These are phyloP conservation scores for Peronospora belbahrii DNA, from an alignment of 352 stramenopile genomes.

Conservation along the genomic window DNA sequence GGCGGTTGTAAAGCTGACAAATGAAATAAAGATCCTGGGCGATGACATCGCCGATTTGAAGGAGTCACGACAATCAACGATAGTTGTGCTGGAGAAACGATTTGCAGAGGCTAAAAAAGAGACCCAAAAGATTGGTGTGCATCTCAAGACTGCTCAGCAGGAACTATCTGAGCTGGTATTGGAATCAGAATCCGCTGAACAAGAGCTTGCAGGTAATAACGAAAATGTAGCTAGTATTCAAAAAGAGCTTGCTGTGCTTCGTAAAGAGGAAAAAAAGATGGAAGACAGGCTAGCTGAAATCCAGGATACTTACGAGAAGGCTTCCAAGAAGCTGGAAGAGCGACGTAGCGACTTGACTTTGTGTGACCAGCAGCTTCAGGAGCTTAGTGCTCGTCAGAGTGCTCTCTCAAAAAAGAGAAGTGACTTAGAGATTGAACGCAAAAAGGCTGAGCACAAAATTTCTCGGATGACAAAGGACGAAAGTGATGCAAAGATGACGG, in stretches of 20 bases:
- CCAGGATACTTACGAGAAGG: slow-evolving; percentile 51
- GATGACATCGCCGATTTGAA: slow-evolving; percentile 79
- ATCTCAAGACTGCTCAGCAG: slow-evolving; percentile 60
- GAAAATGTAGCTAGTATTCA: slow-evolving; percentile 44
- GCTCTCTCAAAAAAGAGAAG: slow-evolving; percentile 80
- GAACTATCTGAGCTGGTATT: slow-evolving; percentile 65
- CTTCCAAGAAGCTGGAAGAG: slow-evolving; percentile 60
- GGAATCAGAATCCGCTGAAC: slow-evolving; percentile 61
- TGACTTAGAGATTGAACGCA: slow-evolving; percentile 89
- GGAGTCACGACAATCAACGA: slow-evolving; percentile 69
- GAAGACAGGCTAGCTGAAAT: slow-evolving; percentile 58
- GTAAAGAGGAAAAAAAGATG: slow-evolving; percentile 66
- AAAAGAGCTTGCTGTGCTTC: slow-evolving; percentile 49
- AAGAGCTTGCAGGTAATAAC: slow-evolving; percentile 54
- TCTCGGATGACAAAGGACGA: slow-evolving; percentile 89
- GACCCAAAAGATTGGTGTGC: slow-evolving; percentile 45
- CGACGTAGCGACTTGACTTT: slow-evolving; percentile 60
- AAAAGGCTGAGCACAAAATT: slow-evolving; percentile 93
- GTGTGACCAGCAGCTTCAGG: slow-evolving; percentile 89
- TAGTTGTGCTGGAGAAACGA: slow-evolving; percentile 68
- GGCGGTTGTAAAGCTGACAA: slow-evolving; percentile 66
- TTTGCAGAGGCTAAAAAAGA: slow-evolving; percentile 75
- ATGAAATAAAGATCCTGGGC: slow-evolving; percentile 64
- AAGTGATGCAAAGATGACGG: slow-evolving; percentile 82
- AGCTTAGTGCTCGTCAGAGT: slow-evolving; percentile 77